A percentile compares a stretch with the other conserved stretches of the same genome.
These are phyloP conservation scores for Sporothrix euskadiensis DNA, from an alignment of 2,329 filamentous ascomycete genomes.

Conservation along the genomic window DNA sequence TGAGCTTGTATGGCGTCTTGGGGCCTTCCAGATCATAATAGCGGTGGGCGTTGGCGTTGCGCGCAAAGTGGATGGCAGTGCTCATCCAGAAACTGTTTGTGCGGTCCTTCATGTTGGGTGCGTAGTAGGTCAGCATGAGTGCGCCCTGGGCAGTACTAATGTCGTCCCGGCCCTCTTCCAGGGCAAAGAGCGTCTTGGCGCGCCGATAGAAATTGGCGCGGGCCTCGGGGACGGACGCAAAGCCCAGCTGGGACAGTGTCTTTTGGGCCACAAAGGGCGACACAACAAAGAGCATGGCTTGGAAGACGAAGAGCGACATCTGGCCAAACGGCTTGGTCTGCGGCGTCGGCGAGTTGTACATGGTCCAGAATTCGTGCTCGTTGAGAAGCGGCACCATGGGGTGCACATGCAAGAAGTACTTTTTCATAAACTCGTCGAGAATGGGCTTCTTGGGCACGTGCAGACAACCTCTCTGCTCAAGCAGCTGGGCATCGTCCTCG, in stretches of 20 bases:
- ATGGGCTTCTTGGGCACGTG: conserved; percentile 44
- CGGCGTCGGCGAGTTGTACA: conserved; percentile 36
- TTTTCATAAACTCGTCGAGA: conserved; percentile 49
- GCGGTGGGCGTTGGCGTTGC: conserved; percentile 22
- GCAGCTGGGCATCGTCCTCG: conserved; percentile 47
- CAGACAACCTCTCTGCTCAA: conserved; percentile 49
- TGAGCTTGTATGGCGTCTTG: background rate
- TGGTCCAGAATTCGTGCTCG: conserved; percentile 51
- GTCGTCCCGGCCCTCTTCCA: conserved; percentile 46
- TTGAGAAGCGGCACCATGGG: conserved; percentile 46
- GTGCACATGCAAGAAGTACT: conserved; percentile 50
- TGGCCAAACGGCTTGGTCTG: conserved; percentile 33
- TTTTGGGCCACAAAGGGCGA: conserved; percentile 20
- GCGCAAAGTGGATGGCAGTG: conserved; percentile 27
- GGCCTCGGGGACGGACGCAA: conserved; percentile 18
- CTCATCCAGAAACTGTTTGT: conserved; percentile 29
- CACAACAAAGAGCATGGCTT: conserved; percentile 46
- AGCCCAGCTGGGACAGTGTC: conserved; percentile 15
- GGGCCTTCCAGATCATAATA: conserved; percentile 32
- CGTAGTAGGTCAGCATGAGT: conserved; percentile 48
- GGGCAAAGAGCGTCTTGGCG: conserved; percentile 45
- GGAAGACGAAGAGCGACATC: conserved; percentile 48
- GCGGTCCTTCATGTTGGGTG: conserved; percentile 22
- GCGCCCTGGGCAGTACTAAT: conserved; percentile 45
- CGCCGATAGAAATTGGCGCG: conserved; percentile 25